phyloP scores from a whole-genome alignment of 345 rosid genomes.

The Orychophragmus violaceus region DNA sequence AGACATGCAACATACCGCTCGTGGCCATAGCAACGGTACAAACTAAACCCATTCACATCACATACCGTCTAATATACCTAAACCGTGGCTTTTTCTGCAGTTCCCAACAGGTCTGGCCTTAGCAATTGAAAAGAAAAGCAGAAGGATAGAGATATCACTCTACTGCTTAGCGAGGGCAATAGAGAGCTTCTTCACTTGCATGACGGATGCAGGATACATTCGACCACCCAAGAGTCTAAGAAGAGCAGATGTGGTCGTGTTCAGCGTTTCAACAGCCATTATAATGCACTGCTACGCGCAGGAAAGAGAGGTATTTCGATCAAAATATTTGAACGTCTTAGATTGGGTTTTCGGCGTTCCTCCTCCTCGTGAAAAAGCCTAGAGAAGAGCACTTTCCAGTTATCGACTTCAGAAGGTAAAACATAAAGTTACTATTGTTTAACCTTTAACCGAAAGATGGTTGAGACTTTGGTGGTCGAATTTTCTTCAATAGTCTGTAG shows the following conservation, averaged over 20 bases:
- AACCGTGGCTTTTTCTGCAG: slow-evolving; percentile 31
- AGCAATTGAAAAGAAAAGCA: slow-evolving; percentile 89
- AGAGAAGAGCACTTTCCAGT: not conserved
- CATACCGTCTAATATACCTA: not conserved
- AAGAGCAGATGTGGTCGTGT: slow-evolving; percentile 77
- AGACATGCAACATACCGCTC: slow-evolving; percentile 67
- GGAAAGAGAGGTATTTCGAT: slow-evolving; percentile 88
- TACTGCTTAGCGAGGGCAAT: slow-evolving; percentile 93
- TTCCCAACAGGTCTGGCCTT: slow-evolving; percentile 80
- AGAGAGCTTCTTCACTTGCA: slow-evolving; percentile 83
- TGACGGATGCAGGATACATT: slow-evolving; percentile 61
- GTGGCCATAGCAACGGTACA: slow-evolving; percentile 76
- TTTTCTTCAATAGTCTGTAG: not conserved
- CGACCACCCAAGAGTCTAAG: slow-evolving; percentile 47
- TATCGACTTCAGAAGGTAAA: not conserved
- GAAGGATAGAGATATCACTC: slow-evolving; percentile 88
- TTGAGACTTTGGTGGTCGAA: not conserved
- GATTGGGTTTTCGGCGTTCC: slow-evolving; percentile 98
- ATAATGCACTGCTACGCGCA: slow-evolving; percentile 94
- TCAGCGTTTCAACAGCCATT: slow-evolving; percentile 79
- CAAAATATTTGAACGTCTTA: slow-evolving; percentile 85
- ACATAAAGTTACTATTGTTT: not conserved
- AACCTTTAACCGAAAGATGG: not conserved
- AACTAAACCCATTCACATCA: not conserved
- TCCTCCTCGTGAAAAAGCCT: slow-evolving; percentile 40